These are phyloP conservation scores for Deuterostichococcus epilithicus DNA, from an alignment of 139 green algal genomes.

Conservation along the genomic window DNA sequence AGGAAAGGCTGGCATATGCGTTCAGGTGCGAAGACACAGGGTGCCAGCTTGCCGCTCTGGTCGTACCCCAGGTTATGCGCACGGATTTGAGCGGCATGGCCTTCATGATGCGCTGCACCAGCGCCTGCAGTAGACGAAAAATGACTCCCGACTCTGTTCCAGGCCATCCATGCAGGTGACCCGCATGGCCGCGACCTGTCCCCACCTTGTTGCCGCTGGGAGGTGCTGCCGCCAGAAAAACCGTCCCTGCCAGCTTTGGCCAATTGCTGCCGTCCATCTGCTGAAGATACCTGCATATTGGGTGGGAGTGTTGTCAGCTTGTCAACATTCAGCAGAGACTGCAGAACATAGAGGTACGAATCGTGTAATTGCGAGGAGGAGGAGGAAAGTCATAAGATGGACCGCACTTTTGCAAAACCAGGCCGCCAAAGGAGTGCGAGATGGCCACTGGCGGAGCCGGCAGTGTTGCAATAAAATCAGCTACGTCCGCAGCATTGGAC, in stretches of 20 bases:
- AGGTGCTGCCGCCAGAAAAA: conserved; percentile 52
- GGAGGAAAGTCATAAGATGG: not conserved
- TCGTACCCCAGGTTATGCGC: conserved; percentile 63
- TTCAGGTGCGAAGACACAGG: not conserved
- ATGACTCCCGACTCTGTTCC: too few relatives aligned
- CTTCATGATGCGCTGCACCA: conserved; percentile 27
- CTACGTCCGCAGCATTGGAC: conserved; percentile 59
- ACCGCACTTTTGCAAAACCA: conserved; percentile 71
- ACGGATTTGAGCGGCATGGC: conserved; percentile 32
- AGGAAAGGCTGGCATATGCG: too few relatives aligned
- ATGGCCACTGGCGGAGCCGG: conserved; percentile 64
- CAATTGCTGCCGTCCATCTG: not conserved
- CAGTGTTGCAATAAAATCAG: conserved; percentile 41
- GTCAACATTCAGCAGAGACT: too few relatives aligned
- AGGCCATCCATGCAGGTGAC: too few relatives aligned
- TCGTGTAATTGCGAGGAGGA: not conserved
- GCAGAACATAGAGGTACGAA: too few relatives aligned
- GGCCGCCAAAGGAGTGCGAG: conserved; percentile 77
- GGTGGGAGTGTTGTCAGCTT: too few relatives aligned
- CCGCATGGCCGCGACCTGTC: too few relatives aligned
- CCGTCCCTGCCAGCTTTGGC: conserved; percentile 44
- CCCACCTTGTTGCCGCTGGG: conserved; percentile 70
- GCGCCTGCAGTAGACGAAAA: too few relatives aligned
- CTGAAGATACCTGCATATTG: not conserved
- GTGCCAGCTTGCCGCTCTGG: not conserved